Conservation (phyloP, 73 alveolate genomes). For the Diophrys appendiculata region DNA sequence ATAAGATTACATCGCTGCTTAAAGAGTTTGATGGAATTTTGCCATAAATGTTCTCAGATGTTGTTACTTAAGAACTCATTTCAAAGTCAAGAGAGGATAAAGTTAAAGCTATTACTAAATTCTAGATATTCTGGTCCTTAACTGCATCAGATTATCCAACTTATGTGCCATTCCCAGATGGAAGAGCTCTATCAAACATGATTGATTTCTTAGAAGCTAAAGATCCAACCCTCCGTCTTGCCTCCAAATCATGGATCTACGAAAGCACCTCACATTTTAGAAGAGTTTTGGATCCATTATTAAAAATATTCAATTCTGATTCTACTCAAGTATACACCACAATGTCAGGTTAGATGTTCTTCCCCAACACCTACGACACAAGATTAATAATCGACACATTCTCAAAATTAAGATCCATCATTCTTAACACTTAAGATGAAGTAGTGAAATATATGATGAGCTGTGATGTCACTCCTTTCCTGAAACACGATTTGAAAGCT, state of each 20-base stretch:
- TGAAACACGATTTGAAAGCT: too few relatives aligned
- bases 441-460: constrained; percentile 63
- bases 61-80: constrained; percentile 15
- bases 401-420: too few relatives aligned
- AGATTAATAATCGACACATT: constrained; percentile 76
- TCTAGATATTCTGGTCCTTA: constrained; percentile 84
- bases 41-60: background rate
- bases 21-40: background rate
- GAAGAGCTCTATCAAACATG: constrained; percentile 70
- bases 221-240: constrained; percentile 78
- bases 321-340: constrained; percentile 78
- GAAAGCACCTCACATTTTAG: constrained; percentile 74
- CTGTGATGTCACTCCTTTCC: constrained; percentile 31
- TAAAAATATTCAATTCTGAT: constrained; percentile 68
- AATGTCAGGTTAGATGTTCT: constrained; percentile 65
- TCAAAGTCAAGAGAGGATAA: constrained; percentile 73
- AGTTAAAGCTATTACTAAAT: constrained; percentile 73
- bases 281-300: constrained; percentile 76
- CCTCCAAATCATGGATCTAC: constrained; percentile 78
- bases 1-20: background rate
- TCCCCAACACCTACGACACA: constrained; percentile 76
- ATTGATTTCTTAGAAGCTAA: constrained; percentile 77
- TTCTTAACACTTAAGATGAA: constrained; percentile 80
- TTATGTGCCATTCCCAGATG: constrained; percentile 75
- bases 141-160: constrained; percentile 78